These are phyloP conservation scores for Penicillium coffeae DNA, from an alignment of 495 filamentous ascomycete species.

Conservation along the genomic window DNA sequence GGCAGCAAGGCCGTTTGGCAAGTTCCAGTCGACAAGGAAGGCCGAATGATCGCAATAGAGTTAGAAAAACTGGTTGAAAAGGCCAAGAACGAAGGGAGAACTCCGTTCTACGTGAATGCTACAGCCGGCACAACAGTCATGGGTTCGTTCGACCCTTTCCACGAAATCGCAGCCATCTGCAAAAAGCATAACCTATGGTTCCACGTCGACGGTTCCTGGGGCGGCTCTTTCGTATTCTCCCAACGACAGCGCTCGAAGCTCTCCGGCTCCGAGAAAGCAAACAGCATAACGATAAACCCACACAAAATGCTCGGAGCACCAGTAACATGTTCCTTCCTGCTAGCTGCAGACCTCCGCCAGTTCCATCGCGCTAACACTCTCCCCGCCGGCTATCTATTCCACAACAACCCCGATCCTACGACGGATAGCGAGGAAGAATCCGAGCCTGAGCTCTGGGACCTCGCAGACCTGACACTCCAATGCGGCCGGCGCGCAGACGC, in stretches of 20 bases:
- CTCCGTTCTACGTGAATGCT: constrained; percentile 92
- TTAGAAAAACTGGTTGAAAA: constrained; percentile 58
- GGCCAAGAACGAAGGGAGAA: constrained; percentile 59
- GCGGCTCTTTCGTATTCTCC: constrained; percentile 80
- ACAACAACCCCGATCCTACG: constrained; percentile 41
- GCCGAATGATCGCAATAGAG: constrained; percentile 64
- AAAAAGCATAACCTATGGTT: constrained; percentile 72
- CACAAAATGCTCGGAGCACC: constrained; percentile 97
- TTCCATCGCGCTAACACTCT: constrained; percentile 82
- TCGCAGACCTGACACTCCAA: constrained; percentile 91
- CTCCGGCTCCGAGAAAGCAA: constrained; percentile 64
- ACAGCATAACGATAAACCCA: constrained; percentile 82
- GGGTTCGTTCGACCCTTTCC: constrained; percentile 83
- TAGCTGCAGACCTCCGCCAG: constrained; percentile 66
- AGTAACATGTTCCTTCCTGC: constrained; percentile 84
- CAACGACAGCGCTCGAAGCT: constrained; percentile 58
- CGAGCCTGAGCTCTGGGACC: constrained; percentile 69
- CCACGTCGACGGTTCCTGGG: constrained; percentile 90
- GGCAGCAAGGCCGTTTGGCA: constrained; percentile 67
- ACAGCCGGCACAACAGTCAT: constrained; percentile 93
- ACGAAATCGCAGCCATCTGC: constrained; percentile 68
- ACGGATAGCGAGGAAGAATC: constrained; percentile 15
- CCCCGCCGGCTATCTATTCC: constrained; percentile 86
- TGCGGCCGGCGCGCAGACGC: constrained; percentile 83
- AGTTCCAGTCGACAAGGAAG: constrained; percentile 69